phyloP scores from a whole-genome alignment of 257 asterid species.

The Nicotiana tomentosiformis region DNA sequence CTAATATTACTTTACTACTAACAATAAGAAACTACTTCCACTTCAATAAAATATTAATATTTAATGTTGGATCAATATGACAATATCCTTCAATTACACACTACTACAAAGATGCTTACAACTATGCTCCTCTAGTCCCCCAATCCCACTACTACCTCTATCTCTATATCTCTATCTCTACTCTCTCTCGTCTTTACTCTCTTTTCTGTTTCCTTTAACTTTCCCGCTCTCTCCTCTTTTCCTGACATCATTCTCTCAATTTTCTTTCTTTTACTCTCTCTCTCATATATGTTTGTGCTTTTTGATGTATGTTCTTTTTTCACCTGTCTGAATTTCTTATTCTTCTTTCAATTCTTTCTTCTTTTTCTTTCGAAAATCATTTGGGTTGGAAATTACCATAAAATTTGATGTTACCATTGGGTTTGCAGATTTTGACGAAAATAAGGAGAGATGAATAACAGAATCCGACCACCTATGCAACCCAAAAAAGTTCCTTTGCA shows the following conservation, averaged over 20 bases:
- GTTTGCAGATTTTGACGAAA: constrained; percentile 7
- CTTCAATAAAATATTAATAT: background rate
- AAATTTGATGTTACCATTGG: background rate
- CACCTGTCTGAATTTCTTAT: background rate
- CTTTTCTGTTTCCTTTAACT: background rate
- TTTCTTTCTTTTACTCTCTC: background rate
- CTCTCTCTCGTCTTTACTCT: background rate
- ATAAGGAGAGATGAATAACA: constrained; percentile 18
- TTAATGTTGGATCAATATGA: background rate
- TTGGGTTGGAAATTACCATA: background rate
- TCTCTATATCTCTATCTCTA: too few relatives aligned
- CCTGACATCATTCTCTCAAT: background rate
- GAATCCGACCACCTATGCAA: background rate
- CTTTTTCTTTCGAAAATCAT: background rate
- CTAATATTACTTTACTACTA: background rate
- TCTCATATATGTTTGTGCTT: background rate
- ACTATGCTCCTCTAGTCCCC: background rate
- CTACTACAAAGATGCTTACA: constrained; percentile 3
- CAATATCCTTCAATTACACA: background rate
- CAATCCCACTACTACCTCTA: background rate
- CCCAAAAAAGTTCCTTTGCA: constrained; percentile 29
- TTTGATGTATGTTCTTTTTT: background rate
- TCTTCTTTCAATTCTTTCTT: background rate
- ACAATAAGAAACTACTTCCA: background rate
- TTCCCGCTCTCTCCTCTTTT: constrained; percentile 17